These are phyloP conservation scores for Inonotus obliquus DNA, from an alignment of 1,284 basidiomycete species.

Conservation along the genomic window DNA sequence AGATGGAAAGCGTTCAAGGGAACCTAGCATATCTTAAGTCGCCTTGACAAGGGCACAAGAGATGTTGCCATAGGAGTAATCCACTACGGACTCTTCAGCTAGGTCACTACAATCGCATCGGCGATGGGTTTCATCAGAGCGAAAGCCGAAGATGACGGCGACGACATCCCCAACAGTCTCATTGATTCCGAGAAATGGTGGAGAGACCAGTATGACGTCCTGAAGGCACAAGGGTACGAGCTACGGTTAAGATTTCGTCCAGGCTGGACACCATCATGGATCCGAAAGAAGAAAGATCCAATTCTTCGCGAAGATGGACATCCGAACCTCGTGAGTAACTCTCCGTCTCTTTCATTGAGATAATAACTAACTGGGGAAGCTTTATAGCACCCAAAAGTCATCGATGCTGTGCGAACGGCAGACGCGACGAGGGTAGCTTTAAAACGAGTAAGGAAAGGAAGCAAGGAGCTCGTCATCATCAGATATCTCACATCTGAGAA, in stretches of 20 bases:
- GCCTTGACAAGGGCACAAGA: too few relatives aligned
- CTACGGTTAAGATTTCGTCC: conserved; percentile 26
- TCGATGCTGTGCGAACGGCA: background rate
- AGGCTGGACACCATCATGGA: conserved; percentile 28
- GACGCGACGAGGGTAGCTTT: background rate
- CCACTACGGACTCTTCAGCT: too few relatives aligned
- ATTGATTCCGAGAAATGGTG: conserved; percentile 20
- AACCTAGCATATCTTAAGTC: too few relatives aligned
- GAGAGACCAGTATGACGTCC: conserved; percentile 22
- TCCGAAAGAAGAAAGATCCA: conserved; percentile 12
- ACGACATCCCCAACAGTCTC: too few relatives aligned
- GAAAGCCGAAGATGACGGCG: too few relatives aligned
- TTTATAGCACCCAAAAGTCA: background rate
- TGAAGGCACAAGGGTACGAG: conserved; percentile 24
- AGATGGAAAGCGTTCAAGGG: too few relatives aligned
- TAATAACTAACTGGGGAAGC: too few relatives aligned
- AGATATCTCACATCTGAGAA: conserved; percentile 20
- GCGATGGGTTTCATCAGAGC: too few relatives aligned
- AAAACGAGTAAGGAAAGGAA: background rate
- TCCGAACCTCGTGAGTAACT: conserved; percentile 22
- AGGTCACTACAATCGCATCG: too few relatives aligned
- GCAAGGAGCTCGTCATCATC: conserved; percentile 22
- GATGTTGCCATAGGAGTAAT: too few relatives aligned
- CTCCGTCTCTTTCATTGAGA: too few relatives aligned
- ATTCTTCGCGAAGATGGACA: conserved; percentile 21